phyloP scores from a whole-genome alignment of 2,329 filamentous ascomycete species.

The Colletotrichum sp. region DNA sequence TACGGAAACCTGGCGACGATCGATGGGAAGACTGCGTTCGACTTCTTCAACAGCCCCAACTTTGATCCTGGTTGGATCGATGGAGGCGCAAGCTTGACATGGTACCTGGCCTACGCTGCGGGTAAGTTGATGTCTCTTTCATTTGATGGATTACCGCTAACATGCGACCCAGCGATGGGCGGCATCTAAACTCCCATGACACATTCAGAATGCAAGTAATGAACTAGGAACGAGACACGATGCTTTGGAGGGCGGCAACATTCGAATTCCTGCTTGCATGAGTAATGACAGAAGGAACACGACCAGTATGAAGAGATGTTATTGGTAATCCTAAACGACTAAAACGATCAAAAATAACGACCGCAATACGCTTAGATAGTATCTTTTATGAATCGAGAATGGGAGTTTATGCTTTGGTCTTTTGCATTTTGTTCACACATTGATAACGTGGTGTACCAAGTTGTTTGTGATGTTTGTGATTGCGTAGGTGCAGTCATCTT shows the following conservation, averaged over 20 bases:
- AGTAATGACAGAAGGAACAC: not conserved
- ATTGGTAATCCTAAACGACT: not conserved
- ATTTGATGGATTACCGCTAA: not conserved
- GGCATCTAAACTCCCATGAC: not conserved
- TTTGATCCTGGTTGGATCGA: conserved; percentile 77
- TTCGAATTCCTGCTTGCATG: not conserved
- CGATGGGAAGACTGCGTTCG: conserved; percentile 71
- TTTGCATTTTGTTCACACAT: not conserved
- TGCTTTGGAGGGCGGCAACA: not conserved
- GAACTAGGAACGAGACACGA: not conserved
- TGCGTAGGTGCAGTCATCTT: not conserved
- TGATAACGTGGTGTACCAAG: not conserved
- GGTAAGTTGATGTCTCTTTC: conserved; percentile 56
- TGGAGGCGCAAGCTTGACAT: conserved; percentile 82
- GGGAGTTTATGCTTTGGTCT: not conserved
- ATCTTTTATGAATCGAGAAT: not conserved
- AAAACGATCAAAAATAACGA: not conserved
- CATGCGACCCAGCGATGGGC: conserved; percentile 25
- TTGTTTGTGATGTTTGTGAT: not conserved
- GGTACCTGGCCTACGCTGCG: conserved; percentile 82
- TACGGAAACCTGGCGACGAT: conserved; percentile 83
- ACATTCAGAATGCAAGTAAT: not conserved
- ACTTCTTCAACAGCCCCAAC: conserved; percentile 71
- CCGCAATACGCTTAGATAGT: not conserved
- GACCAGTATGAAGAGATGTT: not conserved